Percentiles rank a stretch among this genome's conserved stretches.
phyloP scores from a whole-genome alignment of 345 rosid genomes.

The Ricinus communis region DNA sequence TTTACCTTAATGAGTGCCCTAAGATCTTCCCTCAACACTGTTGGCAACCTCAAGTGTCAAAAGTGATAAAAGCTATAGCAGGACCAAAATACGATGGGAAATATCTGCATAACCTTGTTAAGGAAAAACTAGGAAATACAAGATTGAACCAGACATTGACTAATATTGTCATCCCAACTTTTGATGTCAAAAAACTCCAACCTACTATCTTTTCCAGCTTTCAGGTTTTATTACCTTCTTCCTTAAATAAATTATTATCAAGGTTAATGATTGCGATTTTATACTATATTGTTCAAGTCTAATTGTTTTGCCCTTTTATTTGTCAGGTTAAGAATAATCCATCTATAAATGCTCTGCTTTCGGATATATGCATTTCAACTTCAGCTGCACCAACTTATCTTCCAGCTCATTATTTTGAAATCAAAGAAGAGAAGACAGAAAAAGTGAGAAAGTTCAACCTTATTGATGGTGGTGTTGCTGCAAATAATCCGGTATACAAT shows the following conservation, averaged over 20 bases:
- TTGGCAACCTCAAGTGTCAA: neutral
- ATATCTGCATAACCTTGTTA: neutral
- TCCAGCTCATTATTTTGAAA: conserved; percentile 49
- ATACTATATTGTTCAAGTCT: too few species aligned
- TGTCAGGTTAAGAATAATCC: conserved; percentile 40
- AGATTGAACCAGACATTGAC: conserved; percentile 7
- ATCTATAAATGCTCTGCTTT: conserved; percentile 41
- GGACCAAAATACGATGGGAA: conserved; percentile 6
- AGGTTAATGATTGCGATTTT: too few species aligned
- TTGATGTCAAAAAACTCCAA: conserved; percentile 1
- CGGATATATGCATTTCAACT: conserved; percentile 59
- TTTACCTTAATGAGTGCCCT: conserved; percentile 27
- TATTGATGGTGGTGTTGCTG: conserved; percentile 79
- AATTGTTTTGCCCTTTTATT: too few species aligned
- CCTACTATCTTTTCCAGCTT: conserved; percentile 59
- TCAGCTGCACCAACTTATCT: conserved; percentile 74
- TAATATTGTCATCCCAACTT: conserved; percentile 6
- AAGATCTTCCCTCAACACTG: conserved; percentile 25
- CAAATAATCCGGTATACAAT: conserved; percentile 57
- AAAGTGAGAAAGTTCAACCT: conserved; percentile 52
- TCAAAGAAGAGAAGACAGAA: conserved; percentile 30
- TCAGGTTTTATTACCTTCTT: conserved; percentile 38
- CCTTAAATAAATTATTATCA: too few species aligned
- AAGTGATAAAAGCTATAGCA: neutral
- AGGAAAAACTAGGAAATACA: neutral